Conservation (phyloP, 306 rosid genomes). For the Prosopis cineraria region DNA sequence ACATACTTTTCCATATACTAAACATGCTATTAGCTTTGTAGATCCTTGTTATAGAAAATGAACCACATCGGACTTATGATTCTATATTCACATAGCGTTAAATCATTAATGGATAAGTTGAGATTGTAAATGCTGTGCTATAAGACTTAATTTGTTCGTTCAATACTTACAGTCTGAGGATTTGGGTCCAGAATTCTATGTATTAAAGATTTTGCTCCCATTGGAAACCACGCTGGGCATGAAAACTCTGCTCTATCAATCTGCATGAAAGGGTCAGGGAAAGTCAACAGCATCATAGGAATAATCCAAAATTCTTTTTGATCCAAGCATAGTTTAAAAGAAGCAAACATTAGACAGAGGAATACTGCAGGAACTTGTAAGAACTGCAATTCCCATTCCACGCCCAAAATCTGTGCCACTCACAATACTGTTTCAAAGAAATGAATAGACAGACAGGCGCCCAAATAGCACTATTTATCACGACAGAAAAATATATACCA, state of each 20-base stretch:
- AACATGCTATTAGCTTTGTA: too few species aligned
- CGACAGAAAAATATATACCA: conserved; percentile 5
- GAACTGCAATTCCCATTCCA: conserved; percentile 24
- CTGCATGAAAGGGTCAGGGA: conserved; percentile 44
- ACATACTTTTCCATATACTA: too few species aligned
- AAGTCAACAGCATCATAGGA: neutral
- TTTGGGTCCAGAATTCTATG: conserved; percentile 73
- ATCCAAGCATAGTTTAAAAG: conserved; percentile 23
- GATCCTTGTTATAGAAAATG: conserved; percentile 23
- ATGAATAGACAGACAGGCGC: conserved; percentile 7
- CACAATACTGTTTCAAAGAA: neutral
- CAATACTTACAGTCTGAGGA: conserved; percentile 72
- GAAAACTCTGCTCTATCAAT: conserved; percentile 74
- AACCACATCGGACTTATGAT: conserved; percentile 26
- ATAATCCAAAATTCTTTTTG: conserved; percentile 19
- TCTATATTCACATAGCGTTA: conserved; percentile 20
- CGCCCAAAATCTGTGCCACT: conserved; percentile 1
- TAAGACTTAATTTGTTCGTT: conserved; percentile 24
- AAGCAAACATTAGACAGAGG: conserved; percentile 16
- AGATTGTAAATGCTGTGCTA: neutral
- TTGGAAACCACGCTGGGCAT: conserved; percentile 87
- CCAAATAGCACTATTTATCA: neutral
- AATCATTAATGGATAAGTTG: conserved; percentile 18
- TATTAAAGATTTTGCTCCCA: conserved; percentile 77
- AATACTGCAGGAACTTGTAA: neutral